phyloP scores from a whole-genome alignment of 2,329 filamentous ascomycete genomes.

The Parafenestella ontariensis region DNA sequence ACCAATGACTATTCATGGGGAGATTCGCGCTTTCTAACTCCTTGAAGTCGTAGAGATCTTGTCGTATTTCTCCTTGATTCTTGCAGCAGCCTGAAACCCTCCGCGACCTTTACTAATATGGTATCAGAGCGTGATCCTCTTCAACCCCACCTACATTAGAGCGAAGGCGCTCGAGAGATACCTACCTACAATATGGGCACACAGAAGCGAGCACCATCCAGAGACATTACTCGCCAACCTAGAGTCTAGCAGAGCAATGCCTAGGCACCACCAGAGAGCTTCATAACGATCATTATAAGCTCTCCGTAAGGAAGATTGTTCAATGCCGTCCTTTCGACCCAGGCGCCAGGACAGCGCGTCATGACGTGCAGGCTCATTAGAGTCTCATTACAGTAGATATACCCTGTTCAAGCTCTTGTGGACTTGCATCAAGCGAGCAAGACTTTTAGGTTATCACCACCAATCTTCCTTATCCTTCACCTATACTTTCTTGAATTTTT shows the following conservation, averaged over 20 bases:
- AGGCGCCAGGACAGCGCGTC: slow-evolving; percentile 13
- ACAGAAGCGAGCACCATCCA: slow-evolving; percentile 15
- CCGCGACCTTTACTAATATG: too few species aligned
- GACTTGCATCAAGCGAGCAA: neutral
- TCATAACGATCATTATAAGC: slow-evolving; percentile 8
- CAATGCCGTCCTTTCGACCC: neutral
- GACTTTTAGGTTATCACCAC: neutral
- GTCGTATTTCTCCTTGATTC: too few species aligned
- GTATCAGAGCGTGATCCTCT: too few species aligned
- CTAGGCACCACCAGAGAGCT: slow-evolving; percentile 7
- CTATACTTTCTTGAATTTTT: neutral
- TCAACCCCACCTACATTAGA: too few species aligned
- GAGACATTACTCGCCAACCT: slow-evolving; percentile 18
- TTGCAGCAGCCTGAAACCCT: too few species aligned
- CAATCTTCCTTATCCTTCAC: neutral
- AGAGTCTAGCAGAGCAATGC: neutral
- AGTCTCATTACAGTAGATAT: neutral
- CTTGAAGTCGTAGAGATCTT: too few species aligned
- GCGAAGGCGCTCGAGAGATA: neutral
- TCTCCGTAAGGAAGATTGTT: neutral
- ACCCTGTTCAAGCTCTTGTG: neutral
- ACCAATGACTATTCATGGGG: neutral
- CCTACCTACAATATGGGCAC: slow-evolving; percentile 9
- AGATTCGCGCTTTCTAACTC: neutral
- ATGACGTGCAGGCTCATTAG: slow-evolving; percentile 3